Percentiles rank a stretch among this genome's conserved stretches.
These are phyloP conservation scores for Suhomyces coccinellae DNA, from an alignment of 1,139 yeast genomes.

Conservation along the genomic window DNA sequence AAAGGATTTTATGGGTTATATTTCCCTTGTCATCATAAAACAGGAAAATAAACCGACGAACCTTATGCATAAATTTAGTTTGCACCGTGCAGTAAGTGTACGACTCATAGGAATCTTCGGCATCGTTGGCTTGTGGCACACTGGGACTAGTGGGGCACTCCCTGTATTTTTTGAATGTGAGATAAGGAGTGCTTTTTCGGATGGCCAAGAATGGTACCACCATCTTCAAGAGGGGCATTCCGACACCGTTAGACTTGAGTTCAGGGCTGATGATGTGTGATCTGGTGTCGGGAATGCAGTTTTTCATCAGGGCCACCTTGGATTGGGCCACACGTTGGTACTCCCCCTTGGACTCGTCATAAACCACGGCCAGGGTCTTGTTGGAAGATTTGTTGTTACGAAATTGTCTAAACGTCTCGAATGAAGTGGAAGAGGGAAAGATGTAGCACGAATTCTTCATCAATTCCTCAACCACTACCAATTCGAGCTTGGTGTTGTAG, in stretches of 20 bases:
- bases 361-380: conserved; percentile 23
- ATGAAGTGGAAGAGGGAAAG: conserved; percentile 34
- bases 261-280: conserved; percentile 37
- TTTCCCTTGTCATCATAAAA: conserved; percentile 24
- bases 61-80: conserved; percentile 28
- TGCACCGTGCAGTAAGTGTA: conserved; percentile 37
- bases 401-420: conserved; percentile 31
- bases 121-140: conserved; percentile 5
- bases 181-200: conserved; percentile 39
- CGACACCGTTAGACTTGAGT: conserved; percentile 34
- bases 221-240: conserved; percentile 41
- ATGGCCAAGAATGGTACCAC: conserved; percentile 38
- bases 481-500: conserved; percentile 31
- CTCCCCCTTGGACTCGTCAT: conserved; percentile 24
- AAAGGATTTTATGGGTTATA: conserved; percentile 25
- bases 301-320: background rate
- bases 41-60: conserved; percentile 33
- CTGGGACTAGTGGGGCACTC: conserved; percentile 32
- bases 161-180: conserved; percentile 32
- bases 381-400: conserved; percentile 26
- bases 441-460: conserved; percentile 32
- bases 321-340: conserved; percentile 18
- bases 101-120: conserved; percentile 26
- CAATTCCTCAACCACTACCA: conserved; percentile 35
- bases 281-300: conserved; percentile 27